Percentiles rank a stretch among this genome's conserved stretches.
Evolutionary conservation across 2,329 filamentous ascomycete species (phyloP).

Genomic region (Colletotrichum australisinense): DNA sequence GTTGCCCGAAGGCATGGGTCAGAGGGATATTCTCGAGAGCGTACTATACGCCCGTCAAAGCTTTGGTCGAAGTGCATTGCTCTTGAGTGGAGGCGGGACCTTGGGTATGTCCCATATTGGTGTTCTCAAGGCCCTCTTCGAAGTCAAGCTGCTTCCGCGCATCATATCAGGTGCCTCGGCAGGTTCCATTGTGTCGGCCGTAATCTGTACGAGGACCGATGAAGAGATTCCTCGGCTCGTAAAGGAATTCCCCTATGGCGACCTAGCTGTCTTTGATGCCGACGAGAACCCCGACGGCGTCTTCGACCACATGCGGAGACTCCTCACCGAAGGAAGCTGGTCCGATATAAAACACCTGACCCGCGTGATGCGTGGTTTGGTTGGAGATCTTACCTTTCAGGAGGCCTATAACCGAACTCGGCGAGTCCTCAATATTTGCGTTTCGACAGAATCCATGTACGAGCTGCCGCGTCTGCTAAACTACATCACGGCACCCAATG

Average conservation of each 20-base stretch:
- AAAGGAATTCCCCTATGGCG: slow-evolving; percentile 79
- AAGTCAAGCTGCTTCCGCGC: slow-evolving; percentile 79
- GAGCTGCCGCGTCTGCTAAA: slow-evolving; percentile 90
- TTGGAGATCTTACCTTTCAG: slow-evolving; percentile 93
- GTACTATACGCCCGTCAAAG: slow-evolving; percentile 80
- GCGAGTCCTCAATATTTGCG: slow-evolving; percentile 92
- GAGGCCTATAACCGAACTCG: slow-evolving; percentile 96
- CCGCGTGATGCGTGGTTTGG: slow-evolving; percentile 81
- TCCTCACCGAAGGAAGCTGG: slow-evolving; percentile 85
- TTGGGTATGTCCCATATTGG: slow-evolving; percentile 95
- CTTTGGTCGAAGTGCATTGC: slow-evolving; percentile 85
- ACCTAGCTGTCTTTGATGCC: slow-evolving; percentile 83
- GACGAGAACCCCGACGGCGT: slow-evolving; percentile 69
- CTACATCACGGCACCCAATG: slow-evolving; percentile 92
- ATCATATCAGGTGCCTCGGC: slow-evolving; percentile 91
- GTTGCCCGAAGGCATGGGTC: slow-evolving; percentile 66
- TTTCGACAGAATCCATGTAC: slow-evolving; percentile 88
- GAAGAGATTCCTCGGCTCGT: slow-evolving; percentile 80
- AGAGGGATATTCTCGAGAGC: slow-evolving; percentile 72
- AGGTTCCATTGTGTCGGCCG: slow-evolving; percentile 85
- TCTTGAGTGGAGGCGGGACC: slow-evolving; percentile 87
- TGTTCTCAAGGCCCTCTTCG: slow-evolving; percentile 83
- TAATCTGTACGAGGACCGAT: slow-evolving; percentile 82
- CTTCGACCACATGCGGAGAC: slow-evolving; percentile 74
- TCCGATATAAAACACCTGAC: slow-evolving; percentile 87